Conservation (phyloP, 73 alveolate genomes). For the Symbiodinium pilosum region DNA sequence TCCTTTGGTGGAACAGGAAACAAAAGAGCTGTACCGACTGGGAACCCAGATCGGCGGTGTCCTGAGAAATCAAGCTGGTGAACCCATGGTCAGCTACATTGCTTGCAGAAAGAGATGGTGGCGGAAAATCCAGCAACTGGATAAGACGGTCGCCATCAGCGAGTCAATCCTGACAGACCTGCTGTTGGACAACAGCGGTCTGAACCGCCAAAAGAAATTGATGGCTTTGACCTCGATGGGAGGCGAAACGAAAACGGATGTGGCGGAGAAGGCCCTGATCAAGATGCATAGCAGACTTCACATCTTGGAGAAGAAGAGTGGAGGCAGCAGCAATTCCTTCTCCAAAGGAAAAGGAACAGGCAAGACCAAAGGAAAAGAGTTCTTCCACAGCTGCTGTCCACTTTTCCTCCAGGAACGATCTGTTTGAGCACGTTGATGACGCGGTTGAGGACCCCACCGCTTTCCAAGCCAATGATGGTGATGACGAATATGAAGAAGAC, state of each 20-base stretch:
- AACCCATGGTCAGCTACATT: neutral
- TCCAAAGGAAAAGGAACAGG: neutral
- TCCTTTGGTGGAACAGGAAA: neutral
- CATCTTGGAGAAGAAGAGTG: neutral
- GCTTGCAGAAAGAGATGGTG: neutral
- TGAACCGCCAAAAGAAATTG: neutral
- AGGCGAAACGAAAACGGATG: neutral
- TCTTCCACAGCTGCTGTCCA: neutral
- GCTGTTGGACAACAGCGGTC: neutral
- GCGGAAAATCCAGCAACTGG: neutral
- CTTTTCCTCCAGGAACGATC: neutral
- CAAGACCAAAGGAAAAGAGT: neutral
- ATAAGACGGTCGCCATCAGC: neutral
- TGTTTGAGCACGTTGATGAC: neutral
- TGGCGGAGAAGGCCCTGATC: neutral
- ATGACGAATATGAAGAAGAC: too few species aligned
- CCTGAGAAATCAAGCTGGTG: neutral
- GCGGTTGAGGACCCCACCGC: too few species aligned
- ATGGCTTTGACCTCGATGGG: neutral
- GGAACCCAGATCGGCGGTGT: conserved; percentile 16
- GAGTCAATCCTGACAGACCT: neutral
- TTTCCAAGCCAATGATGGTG: too few species aligned
- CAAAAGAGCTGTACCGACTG: neutral
- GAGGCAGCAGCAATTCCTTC: neutral
- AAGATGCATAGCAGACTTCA: neutral